A percentile compares a stretch with the other conserved stretches of the same genome.
phyloP scores from a whole-genome alignment of 805 yeast species.

The Monosporozyma aerobia region DNA sequence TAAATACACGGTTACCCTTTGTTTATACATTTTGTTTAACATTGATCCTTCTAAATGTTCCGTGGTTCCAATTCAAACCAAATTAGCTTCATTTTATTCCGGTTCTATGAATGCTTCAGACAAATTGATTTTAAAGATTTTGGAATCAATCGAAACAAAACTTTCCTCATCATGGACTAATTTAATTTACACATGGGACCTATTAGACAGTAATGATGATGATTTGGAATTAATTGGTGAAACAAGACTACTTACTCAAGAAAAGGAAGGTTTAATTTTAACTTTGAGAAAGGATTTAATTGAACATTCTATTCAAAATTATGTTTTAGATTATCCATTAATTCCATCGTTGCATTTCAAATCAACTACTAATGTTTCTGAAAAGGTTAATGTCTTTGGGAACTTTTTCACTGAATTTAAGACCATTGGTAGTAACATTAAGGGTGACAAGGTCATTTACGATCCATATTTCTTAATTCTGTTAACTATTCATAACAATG shows the following conservation, averaged over 20 bases:
- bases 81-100: constrained; percentile 43
- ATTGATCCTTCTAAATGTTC: constrained; percentile 40
- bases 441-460: constrained; percentile 32
- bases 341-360: constrained; percentile 19
- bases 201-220: constrained; percentile 35
- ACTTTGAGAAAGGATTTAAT: constrained; percentile 43
- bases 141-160: constrained; percentile 49
- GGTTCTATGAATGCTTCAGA: constrained; percentile 61
- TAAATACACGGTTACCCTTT: constrained; percentile 37
- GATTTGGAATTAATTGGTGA: constrained; percentile 37
- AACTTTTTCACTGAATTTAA: constrained; percentile 22
- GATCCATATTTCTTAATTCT: constrained; percentile 66
- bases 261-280: constrained; percentile 41
- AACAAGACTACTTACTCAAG: constrained; percentile 38
- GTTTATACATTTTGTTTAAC: constrained; percentile 42
- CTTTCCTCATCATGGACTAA: constrained; percentile 56
- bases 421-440: not conserved
- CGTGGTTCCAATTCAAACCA: constrained; percentile 38
- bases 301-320: constrained; percentile 38
- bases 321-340: constrained; percentile 20
- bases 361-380: not conserved
- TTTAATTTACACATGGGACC: constrained; percentile 57
- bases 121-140: constrained; percentile 44
- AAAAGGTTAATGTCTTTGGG: constrained; percentile 26
- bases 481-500: constrained; percentile 54